Evolutionary conservation across 1,284 basidiomycete genomes (phyloP).

Genomic region (Sporisorium exsertum): DNA sequence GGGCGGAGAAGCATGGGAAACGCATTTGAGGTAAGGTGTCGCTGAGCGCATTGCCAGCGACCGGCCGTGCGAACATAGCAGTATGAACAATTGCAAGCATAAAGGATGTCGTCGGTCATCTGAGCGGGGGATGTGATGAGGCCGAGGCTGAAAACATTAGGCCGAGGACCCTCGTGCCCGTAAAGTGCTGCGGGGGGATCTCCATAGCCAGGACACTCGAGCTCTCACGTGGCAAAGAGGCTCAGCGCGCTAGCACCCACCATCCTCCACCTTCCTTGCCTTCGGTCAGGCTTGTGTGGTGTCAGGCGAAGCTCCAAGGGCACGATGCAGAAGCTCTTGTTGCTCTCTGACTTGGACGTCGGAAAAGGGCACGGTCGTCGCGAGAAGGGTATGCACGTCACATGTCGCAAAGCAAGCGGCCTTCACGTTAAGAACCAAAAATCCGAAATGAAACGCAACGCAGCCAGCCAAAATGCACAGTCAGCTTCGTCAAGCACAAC

Average conservation of each 20-base stretch:
- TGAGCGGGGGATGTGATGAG: too few species aligned
- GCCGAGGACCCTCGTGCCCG: neutral
- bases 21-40: too few species aligned
- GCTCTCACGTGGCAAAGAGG: neutral
- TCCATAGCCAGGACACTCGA: neutral
- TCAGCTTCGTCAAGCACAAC: slow-evolving; percentile 1
- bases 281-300: neutral
- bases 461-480: slow-evolving; percentile 13
- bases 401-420: neutral
- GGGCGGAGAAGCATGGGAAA: too few species aligned
- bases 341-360: neutral
- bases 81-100: too few species aligned
- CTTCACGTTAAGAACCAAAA: neutral
- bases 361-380: neutral
- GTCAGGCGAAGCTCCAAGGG: neutral
- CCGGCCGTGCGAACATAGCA: too few species aligned
- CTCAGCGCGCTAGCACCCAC: neutral
- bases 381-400: slow-evolving; percentile 10
- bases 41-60: too few species aligned
- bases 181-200: neutral
- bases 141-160: neutral
- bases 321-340: neutral
- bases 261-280: neutral
- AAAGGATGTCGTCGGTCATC: too few species aligned
- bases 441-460: neutral